Evolutionary conservation across 306 rosid genomes (phyloP).

Genomic region (Alnus glutinosa): DNA sequence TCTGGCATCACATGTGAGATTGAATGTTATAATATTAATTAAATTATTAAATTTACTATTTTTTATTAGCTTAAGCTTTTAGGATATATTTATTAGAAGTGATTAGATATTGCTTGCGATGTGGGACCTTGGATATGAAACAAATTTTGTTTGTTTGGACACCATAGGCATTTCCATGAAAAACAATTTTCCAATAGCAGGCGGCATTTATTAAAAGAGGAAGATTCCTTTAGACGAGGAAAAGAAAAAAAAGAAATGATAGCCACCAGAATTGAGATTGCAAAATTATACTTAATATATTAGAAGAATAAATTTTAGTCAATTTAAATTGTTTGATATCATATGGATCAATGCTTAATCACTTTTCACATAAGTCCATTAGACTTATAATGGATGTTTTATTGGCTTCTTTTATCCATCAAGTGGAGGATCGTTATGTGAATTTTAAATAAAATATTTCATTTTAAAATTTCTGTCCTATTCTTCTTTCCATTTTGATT

Average conservation of each 20-base stretch:
- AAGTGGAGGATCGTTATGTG: too few species aligned
- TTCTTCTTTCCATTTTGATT: not conserved
- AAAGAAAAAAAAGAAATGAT: not conserved
- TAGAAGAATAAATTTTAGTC: not conserved
- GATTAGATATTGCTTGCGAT: too few species aligned
- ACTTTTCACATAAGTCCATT: not conserved
- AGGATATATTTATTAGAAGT: too few species aligned
- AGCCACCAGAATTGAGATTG: not conserved
- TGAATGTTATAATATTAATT: too few species aligned
- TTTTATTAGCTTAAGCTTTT: too few species aligned
- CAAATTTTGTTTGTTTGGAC: not conserved
- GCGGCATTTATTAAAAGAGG: not conserved
- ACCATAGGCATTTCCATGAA: not conserved
- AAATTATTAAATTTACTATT: too few species aligned
- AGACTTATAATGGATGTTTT: not conserved
- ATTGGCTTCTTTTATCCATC: not conserved
- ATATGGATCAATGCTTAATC: not conserved
- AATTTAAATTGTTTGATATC: not conserved
- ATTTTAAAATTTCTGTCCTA: not conserved
- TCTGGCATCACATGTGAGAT: too few species aligned
- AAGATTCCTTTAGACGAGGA: not conserved
- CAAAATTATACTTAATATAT: not conserved
- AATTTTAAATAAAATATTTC: too few species aligned
- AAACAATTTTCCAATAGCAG: too few species aligned
- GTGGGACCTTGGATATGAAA: not conserved